These are phyloP conservation scores for Fusarium chlamydosporum DNA, from an alignment of 2,329 filamentous ascomycete species.

Conservation along the genomic window DNA sequence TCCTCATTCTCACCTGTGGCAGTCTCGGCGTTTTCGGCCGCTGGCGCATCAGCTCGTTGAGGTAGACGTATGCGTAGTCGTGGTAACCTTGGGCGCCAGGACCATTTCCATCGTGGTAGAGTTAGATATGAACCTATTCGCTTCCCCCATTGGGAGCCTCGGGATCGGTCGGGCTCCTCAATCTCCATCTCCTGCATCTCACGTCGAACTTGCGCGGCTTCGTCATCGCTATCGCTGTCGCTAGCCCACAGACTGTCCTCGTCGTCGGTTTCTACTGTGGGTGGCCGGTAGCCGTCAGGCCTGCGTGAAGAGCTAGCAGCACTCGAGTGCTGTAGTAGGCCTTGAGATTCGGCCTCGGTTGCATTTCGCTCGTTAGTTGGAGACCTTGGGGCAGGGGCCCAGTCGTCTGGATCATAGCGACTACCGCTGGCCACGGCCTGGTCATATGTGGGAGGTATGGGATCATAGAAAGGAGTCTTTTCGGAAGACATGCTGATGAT, in stretches of 20 bases:
- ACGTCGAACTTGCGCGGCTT: slow-evolving; percentile 77
- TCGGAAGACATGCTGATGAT: slow-evolving; percentile 55
- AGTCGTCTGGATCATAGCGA: slow-evolving; percentile 52
- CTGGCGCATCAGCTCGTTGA: slow-evolving; percentile 53
- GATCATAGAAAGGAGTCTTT: slow-evolving; percentile 60
- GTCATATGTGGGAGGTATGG: slow-evolving; percentile 61
- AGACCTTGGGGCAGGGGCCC: slow-evolving; percentile 52
- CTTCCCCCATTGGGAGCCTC: slow-evolving; percentile 67
- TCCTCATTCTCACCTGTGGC: slow-evolving; percentile 50
- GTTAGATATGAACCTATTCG: slow-evolving; percentile 67
- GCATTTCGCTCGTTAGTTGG: slow-evolving; percentile 70
- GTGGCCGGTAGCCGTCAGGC: slow-evolving; percentile 77
- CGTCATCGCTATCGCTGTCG: slow-evolving; percentile 62
- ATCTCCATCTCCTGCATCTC: slow-evolving; percentile 94
- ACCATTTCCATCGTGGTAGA: slow-evolving; percentile 68
- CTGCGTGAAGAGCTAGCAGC: slow-evolving; percentile 60
- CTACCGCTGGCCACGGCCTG: slow-evolving; percentile 58
- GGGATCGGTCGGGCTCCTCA: slow-evolving; percentile 71
- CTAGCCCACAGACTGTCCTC: slow-evolving; percentile 71
- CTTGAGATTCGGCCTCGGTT: slow-evolving; percentile 82
- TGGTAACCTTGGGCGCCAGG: slow-evolving; percentile 68
- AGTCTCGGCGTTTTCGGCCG: slow-evolving; percentile 47
- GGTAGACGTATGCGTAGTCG: slow-evolving; percentile 65
- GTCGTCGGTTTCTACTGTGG: slow-evolving; percentile 84
- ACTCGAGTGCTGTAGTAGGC: slow-evolving; percentile 73